phyloP scores from a whole-genome alignment of 192 early-diverging fungal genomes.

The Physocladia obscura region DNA sequence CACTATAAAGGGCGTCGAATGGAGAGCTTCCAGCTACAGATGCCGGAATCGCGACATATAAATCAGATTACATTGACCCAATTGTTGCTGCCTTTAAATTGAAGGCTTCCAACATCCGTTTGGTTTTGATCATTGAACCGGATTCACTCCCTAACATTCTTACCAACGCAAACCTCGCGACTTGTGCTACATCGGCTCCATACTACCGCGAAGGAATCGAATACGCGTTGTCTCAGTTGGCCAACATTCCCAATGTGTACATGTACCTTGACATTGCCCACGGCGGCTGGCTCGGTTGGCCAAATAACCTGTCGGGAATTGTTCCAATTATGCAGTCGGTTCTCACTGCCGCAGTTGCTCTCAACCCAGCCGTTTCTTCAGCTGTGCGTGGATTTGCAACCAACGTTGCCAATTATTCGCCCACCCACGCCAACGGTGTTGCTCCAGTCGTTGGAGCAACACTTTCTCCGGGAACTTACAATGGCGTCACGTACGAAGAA shows the following conservation, averaged over 20 bases:
- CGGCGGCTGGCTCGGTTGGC: slow-evolving; percentile 51
- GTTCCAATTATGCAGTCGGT: not conserved
- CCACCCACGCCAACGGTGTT: slow-evolving; percentile 36
- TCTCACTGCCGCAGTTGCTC: not conserved
- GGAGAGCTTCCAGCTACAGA: slow-evolving; percentile 37
- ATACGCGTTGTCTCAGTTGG: slow-evolving; percentile 40
- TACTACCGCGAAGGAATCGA: slow-evolving; percentile 44
- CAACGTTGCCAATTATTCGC: slow-evolving; percentile 50
- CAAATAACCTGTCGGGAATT: slow-evolving; percentile 28
- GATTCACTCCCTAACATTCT: slow-evolving; percentile 48
- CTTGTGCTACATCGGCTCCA: slow-evolving; percentile 27
- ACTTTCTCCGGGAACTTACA: not conserved
- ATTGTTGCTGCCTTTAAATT: slow-evolving; percentile 12
- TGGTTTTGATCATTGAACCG: slow-evolving; percentile 48
- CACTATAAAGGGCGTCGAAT: slow-evolving; percentile 38
- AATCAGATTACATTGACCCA: slow-evolving; percentile 44
- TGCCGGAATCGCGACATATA: slow-evolving; percentile 30
- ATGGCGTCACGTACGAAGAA: not conserved
- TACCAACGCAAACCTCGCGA: slow-evolving; percentile 31
- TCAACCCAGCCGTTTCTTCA: slow-evolving; percentile 11
- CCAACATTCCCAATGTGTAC: slow-evolving; percentile 26
- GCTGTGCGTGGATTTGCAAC: slow-evolving; percentile 40
- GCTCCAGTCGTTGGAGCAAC: not conserved
- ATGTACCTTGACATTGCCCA: slow-evolving; percentile 45
- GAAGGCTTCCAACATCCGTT: slow-evolving; percentile 38